A percentile compares a stretch with the other conserved stretches of the same genome.
These are phyloP conservation scores for Aspergillus aculeatinus DNA, from an alignment of 2,329 filamentous ascomycete species.

Conservation along the genomic window DNA sequence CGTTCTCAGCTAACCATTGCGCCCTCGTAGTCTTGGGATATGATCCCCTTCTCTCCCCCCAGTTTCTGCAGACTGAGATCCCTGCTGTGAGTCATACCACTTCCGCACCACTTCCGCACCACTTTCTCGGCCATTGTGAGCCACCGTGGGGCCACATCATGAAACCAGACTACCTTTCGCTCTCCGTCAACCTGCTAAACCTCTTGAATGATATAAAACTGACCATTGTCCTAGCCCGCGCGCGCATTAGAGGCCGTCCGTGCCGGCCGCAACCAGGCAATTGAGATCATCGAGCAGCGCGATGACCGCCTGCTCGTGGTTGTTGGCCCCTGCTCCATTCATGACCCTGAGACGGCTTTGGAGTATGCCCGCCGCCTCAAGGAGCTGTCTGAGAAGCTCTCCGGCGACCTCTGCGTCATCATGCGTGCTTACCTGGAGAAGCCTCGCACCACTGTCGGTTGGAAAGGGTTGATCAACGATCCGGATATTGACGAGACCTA, in stretches of 20 bases:
- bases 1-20: slow-evolving; percentile 6
- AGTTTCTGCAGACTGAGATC: slow-evolving; percentile 82
- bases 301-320: slow-evolving; percentile 90
- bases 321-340: slow-evolving; percentile 93
- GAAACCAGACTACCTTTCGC: neutral
- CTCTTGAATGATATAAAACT: slow-evolving; percentile 11
- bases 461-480: slow-evolving; percentile 99
- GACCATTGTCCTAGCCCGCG: slow-evolving; percentile 32
- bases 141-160: neutral
- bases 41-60: slow-evolving; percentile 87
- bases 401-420: slow-evolving; percentile 81
- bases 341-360: slow-evolving; percentile 83
- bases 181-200: slow-evolving; percentile 53
- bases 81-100: slow-evolving; percentile 61
- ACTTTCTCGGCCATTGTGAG: neutral
- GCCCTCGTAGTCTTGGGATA: slow-evolving; percentile 75
- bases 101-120: slow-evolving; percentile 32
- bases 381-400: slow-evolving; percentile 73
- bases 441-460: slow-evolving; percentile 94
- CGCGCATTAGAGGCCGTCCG: slow-evolving; percentile 44
- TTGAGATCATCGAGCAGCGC: slow-evolving; percentile 70
- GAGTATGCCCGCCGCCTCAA: slow-evolving; percentile 85
- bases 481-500: slow-evolving; percentile 96
- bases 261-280: slow-evolving; percentile 54
- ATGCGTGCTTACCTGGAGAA: slow-evolving; percentile 99